Base-by-base conservation (phyloP, 2,329 filamentous ascomycete genomes). In the Aspergillus neoniger region DNA sequence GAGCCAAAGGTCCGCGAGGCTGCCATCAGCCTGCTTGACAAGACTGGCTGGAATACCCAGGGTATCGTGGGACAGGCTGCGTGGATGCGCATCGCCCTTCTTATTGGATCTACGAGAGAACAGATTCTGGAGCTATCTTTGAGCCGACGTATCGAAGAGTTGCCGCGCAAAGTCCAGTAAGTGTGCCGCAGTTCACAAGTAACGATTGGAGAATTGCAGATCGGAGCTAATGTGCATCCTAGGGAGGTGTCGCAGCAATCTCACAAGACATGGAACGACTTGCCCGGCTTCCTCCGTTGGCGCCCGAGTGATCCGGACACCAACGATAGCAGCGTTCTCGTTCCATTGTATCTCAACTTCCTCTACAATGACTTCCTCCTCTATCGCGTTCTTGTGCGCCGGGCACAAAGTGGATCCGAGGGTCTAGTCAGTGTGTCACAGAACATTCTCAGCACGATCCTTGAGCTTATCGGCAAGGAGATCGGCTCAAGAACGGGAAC, bases 301-400 rank as follows among this genome's bases (percentile, higher is more conserved):
- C 48, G 48, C 28, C 57, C 57, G 10, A 52, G 63, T 41, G 52
- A 36, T n/a, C 55, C 58, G 4, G 28, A 53, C 7, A 44, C 50
- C 15, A 59, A 23, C n/a, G 38, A 60, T 32, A 59, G 65, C 32
- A 55, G 51, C 9, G 32, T 65, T 1, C 60, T 66, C 8, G 57
- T 65, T 23, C 58, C 63, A 0, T 50, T 70, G 5, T 58, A 69
- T 28, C 47, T 71, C 5, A 66, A 69, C 3, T 67, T 67, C 28
- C 59, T 71, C 10, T 66, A 71, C 32, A 68, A 68, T 23, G 67
- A 71, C 9, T 66, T 71, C 4, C 54, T 70, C 12, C 63, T 71
- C 3, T 65, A 69, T 28, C 62, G 66, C 8, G 64, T 67, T 32
- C 57, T 70, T 3, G 59, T 62, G 4, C 67, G 65, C 32, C 60